These are phyloP conservation scores for Thraustochytrium striatum DNA, from an alignment of 352 stramenopile genomes.

Conservation along the genomic window DNA sequence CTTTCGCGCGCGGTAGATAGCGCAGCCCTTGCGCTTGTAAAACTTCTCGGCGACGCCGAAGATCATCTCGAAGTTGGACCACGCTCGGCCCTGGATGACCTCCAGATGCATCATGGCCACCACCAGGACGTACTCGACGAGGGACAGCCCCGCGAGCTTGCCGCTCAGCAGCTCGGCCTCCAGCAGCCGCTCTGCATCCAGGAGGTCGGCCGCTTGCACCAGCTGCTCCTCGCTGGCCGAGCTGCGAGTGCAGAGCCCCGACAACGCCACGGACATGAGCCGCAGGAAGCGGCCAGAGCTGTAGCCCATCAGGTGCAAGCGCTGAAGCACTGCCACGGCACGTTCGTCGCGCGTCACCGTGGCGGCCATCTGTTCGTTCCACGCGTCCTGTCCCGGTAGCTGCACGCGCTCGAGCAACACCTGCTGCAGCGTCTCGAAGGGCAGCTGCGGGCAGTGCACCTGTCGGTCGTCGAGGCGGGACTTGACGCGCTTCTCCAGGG, in stretches of 20 bases:
- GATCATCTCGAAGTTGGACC: constrained; percentile 35
- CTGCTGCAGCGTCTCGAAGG: constrained; percentile 17
- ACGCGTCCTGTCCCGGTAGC: neutral
- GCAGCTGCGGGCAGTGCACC: no score
- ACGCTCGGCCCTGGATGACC: neutral
- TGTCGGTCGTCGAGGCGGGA: constrained; percentile 45
- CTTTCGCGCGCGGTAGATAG: neutral
- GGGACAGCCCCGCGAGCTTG: neutral
- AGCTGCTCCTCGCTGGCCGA: neutral
- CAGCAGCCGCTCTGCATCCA: no score
- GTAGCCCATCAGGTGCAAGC: no score
- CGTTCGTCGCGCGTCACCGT: no score
- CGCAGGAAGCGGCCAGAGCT: no score
- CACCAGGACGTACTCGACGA: constrained; percentile 3
- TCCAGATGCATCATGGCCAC: constrained; percentile 26
- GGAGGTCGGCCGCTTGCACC: neutral
- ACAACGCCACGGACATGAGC: neutral
- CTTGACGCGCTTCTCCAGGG: constrained; percentile 50
- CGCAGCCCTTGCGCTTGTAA: constrained; percentile 5
- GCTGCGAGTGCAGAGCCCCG: neutral
- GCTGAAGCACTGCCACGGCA: no score
- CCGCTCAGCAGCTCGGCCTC: neutral
- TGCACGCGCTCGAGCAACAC: constrained; percentile 19
- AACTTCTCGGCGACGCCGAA: neutral
- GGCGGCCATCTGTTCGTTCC: neutral